Base-by-base conservation (phyloP, 2,329 filamentous ascomycete genomes). In the Calonectria leucothoes region DNA sequence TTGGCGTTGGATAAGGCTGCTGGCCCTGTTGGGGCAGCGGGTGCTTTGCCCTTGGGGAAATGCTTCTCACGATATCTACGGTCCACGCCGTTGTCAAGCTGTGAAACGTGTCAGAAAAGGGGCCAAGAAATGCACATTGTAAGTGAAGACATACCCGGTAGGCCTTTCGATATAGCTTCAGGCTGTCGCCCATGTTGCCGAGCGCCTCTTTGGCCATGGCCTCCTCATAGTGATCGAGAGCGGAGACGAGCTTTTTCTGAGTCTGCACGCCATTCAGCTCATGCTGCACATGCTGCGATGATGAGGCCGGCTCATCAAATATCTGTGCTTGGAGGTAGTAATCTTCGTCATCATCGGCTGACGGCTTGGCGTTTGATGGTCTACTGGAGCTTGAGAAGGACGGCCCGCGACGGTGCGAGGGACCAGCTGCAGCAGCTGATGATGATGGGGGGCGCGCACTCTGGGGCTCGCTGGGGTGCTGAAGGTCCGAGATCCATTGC, bases 151-250 rank as follows among this genome's bases (percentile, higher is more conserved):
- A 31, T 85, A 96, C 95, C 82, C 93, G 92, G 83, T 98, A 98
- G 0, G 97, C 97, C 83, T 94, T 95, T 59, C 97, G 92, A 84
- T 99, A 99, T 65, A 97, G 89, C 76, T 91, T 92, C 69, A 99
- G 83, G 82, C 96, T 98, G 75, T 98, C 96, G 6, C 96, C 95
- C 65, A 98, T 88, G 75, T 92, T 97, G 0, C 97, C 97, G 79
- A 94, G 91, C 0, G 89, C 91, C 85, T 99, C 97, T 83, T 93
- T 95, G 84, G 97, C 94, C 70, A 98, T 96, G 4, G 96, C 97
- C 82, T 91, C 92, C 83, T 98, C 97, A 80, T 97, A 98, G 83
- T 98, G 94, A 79, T 98, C 97, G 20, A 99, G 85, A 0, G 97
- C 97, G 14, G 96, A 94, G 27, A 88, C 87, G 6, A 94, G 94